Base-by-base conservation (phyloP, 1,284 basidiomycete genomes). In the Ganoderma resinaceum region DNA sequence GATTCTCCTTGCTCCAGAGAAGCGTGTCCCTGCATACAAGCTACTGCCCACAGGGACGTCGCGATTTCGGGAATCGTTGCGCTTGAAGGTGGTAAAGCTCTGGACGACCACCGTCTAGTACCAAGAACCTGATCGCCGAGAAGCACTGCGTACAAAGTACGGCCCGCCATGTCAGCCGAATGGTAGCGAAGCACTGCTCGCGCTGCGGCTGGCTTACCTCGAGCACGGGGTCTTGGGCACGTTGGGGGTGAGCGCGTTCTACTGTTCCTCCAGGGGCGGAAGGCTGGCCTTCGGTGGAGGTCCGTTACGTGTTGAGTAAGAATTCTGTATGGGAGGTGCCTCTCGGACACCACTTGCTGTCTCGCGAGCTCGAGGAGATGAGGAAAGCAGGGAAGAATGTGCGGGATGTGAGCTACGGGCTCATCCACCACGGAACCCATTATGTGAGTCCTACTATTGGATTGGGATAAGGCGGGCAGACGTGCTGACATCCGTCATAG, bases 341-440 rank as follows among this genome's bases (percentile, higher is more conserved):
- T 11, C 23, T 49, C 23, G 23, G 46, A 26, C 11, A 26, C 23
- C 46, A 49, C 8, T 62, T 61, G 66, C 26, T 55, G 12, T 53
- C 60, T 11, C 23, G 59, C 52, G 58, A 55, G 33, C 29, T 62
- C 16, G 46, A 29, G 38, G 38, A 65, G 33, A 60, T 38, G 29
- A 67, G 55, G 60, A 53, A 37, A 57, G 57, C 46, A 23, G 52
- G 42, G 14, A 53, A 20, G 60, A 14, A 37, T 6, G 66, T 68
- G 43, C 63, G 74, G 59, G 42, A 42, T 5, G 40, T 64, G 26
- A 63, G 38, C 20, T 68, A 55, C 59, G 29, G 62, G 40, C 64
- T 57, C 2, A 33, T 75, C 11, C 49, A 66, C 38, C 53, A 60
- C 0, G 70, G 67, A 4, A 74, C 73, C 42, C 74, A 75, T 46